These are phyloP conservation scores for Pseudogymnoascus sp. DNA, from an alignment of 2,329 filamentous ascomycete species.

Conservation along the genomic window DNA sequence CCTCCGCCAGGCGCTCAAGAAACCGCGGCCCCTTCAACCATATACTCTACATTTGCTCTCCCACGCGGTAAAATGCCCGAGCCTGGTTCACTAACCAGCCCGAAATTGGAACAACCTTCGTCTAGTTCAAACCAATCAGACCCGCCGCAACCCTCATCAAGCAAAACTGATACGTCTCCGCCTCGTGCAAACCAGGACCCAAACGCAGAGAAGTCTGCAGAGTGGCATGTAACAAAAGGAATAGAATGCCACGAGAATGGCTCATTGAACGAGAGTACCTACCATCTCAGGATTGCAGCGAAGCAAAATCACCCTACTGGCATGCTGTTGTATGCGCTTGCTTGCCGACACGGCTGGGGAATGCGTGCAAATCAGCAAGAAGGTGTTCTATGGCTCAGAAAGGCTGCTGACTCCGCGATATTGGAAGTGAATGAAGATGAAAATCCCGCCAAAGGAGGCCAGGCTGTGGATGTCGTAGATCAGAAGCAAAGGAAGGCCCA, in stretches of 20 bases:
- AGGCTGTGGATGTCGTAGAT: conserved; percentile 56
- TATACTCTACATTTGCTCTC: conserved; percentile 75
- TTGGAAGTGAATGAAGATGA: conserved; percentile 79
- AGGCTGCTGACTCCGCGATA: conserved; percentile 76
- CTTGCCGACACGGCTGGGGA: conserved; percentile 94
- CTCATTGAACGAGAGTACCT: conserved; percentile 85
- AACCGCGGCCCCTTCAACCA: conserved; percentile 59
- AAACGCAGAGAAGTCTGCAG: conserved; percentile 60
- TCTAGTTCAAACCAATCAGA: conserved; percentile 24
- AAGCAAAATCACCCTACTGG: conserved; percentile 78
- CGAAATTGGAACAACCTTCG: background rate
- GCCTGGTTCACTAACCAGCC: conserved; percentile 47
- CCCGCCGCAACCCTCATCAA: background rate
- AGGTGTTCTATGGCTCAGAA: conserved; percentile 84
- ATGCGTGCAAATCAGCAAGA: conserved; percentile 89
- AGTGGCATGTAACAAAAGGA: conserved; percentile 84
- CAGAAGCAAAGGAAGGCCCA: conserved; percentile 81
- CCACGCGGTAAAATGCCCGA: conserved; percentile 76
- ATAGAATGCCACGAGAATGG: conserved; percentile 85
- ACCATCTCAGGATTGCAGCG: conserved; percentile 85
- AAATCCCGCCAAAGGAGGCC: conserved; percentile 52
- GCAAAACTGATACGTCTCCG: background rate
- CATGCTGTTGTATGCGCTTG: conserved; percentile 92
- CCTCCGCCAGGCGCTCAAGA: conserved; percentile 48
- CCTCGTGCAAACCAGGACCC: background rate